Evolutionary conservation across 352 stramenopile species (phyloP), one percentile per base, ranked within the genome.

Genomic region (Pythium insidiosum): DNA sequence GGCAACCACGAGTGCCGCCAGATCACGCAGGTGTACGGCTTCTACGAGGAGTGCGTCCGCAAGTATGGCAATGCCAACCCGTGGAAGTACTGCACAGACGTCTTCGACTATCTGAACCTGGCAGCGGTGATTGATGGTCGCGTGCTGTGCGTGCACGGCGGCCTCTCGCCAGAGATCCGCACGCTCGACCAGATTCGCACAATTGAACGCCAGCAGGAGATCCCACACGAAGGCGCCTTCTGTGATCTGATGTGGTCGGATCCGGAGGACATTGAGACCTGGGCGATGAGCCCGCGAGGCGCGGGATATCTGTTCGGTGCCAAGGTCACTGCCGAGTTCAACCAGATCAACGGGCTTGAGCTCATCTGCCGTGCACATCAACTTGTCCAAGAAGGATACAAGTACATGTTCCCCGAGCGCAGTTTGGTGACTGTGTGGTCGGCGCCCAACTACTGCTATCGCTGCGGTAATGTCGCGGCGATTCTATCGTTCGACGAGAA

Each of bases 241-340:
- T 98, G 90, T 53, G 95, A 99, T 74, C 82, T 99, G 56, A 96
- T 99, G 63, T 99, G 96, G 96, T 97, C 91, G 16, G 96, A 99
- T 61, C 96, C 96, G 0, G 92, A 97, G 58, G 91, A 98, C 43
- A 97, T 91, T 54, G 84, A 94, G 50, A 85, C 73, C 46, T 94
- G 84, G 84, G 82, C 78, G 12, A 88, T 95, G 68, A 92, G 76
- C 52, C 84, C 84, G n/a, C 78, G 84, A 38, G 84, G 84, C 10
- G 84, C 84, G 9, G 84, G 84, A 24, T 95, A 90, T 43, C 62
- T 95, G 16, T 95, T 95, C 46, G 84, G 84, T 26, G 68, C 64
- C 21, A 89, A 94, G 56, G 84, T 94, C 28, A 90, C 81, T 25
- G 64, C 81, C 41, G 79, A 92, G 64, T 95, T 95, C 52, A 95